A percentile compares a stretch with the other conserved stretches of the same genome.
Evolutionary conservation across 164 flowering plant genomes (phyloP).

Genomic region (Chimonanthus praecox): DNA sequence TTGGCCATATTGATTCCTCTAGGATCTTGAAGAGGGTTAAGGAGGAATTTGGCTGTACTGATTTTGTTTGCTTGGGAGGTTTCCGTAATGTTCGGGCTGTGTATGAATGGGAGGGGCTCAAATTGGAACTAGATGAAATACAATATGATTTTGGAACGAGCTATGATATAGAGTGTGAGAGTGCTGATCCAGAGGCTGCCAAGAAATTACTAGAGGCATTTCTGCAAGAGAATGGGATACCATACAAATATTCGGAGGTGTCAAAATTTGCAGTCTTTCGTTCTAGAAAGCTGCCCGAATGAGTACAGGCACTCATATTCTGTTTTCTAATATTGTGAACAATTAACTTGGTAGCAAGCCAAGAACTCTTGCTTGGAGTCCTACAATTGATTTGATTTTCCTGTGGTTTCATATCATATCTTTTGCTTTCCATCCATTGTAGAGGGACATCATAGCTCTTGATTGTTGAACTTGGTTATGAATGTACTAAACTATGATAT

Average conservation of each 20-base stretch:
- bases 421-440: too few relatives aligned
- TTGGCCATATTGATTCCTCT: constrained; percentile 11
- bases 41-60: constrained; percentile 36
- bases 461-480: too few relatives aligned
- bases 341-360: too few relatives aligned
- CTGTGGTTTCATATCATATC: too few relatives aligned
- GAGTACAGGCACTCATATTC: constrained; percentile 1
- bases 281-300: constrained; percentile 53
- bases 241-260: constrained; percentile 38
- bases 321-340: too few relatives aligned
- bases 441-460: too few relatives aligned
- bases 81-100: constrained; percentile 58
- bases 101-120: too few relatives aligned
- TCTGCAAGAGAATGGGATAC: constrained; percentile 48
- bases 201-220: constrained; percentile 48
- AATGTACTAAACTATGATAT: too few relatives aligned
- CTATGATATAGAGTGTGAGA: constrained; percentile 73
- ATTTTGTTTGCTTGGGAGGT: constrained; percentile 72
- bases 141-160: constrained; percentile 33
- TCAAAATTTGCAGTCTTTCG: constrained; percentile 57
- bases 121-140: constrained; percentile 40
- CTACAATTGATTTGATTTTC: too few relatives aligned
- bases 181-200: constrained; percentile 46
- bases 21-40: constrained; percentile 39
- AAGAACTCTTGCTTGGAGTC: too few relatives aligned